Evolutionary conservation across 495 filamentous ascomycete species (phyloP).

Genomic region (Zalerion maritima): DNA sequence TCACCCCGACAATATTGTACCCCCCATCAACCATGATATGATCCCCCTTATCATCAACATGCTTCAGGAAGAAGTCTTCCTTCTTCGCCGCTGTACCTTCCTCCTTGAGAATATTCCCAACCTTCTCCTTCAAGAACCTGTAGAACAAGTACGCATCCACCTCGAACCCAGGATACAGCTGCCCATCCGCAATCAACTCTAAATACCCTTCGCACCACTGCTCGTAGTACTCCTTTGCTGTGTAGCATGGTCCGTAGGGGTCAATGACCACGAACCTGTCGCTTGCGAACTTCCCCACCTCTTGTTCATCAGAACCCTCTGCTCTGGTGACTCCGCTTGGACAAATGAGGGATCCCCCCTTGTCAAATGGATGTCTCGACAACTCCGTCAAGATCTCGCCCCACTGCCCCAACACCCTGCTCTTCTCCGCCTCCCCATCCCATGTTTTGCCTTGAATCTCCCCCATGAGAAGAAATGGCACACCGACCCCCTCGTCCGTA

Average conservation of each 20-base stretch:
- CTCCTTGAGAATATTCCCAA: conserved; percentile 1
- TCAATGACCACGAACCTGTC: conserved; percentile 11
- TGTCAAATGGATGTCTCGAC: conserved; percentile 10
- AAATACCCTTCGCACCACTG: conserved; percentile 11
- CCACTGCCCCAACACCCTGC: conserved; percentile 16
- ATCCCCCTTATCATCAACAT: conserved; percentile 27
- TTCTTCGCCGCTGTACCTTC: conserved; percentile 2
- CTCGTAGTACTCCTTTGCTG: conserved; percentile 6
- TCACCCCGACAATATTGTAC: conserved; percentile 25
- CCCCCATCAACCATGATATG: conserved; percentile 26
- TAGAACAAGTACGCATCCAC: conserved; percentile 24
- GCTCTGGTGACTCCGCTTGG: conserved; percentile 6
- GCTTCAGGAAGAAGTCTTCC: conserved; percentile 22
- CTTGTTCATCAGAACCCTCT: no score
- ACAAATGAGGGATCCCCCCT: conserved; percentile 14
- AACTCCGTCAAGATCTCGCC: conserved; percentile 22
- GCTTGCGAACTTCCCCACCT: conserved; percentile 3
- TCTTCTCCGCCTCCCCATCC: conserved; percentile 13
- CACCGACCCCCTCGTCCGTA: conserved; percentile 10
- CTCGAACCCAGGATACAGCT: conserved; percentile 9
- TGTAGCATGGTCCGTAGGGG: conserved; percentile 6
- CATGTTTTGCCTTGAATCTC: conserved; percentile 17
- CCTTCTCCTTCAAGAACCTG: conserved; percentile 20
- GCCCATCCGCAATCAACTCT: conserved; percentile 9
- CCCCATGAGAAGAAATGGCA: conserved; percentile 19